Base-by-base conservation (phyloP, 345 rosid species). In the Aurinia saxatilis region DNA sequence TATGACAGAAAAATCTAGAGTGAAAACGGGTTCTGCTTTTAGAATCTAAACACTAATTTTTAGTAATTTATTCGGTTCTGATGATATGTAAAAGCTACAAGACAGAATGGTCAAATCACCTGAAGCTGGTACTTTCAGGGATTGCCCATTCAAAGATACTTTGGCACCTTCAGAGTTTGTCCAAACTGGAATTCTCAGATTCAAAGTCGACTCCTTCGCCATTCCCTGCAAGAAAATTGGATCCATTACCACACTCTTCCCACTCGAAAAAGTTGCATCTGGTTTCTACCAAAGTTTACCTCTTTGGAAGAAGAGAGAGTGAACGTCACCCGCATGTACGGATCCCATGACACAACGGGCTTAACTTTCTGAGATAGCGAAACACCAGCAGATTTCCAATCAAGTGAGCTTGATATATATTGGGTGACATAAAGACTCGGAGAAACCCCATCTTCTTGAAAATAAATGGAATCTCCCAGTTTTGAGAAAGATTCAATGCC, bases 401-500 rank as follows among this genome's bases (percentile, higher is more conserved):
- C 68, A 8, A 87, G 68, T 30, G 82, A 72, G 74, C 95, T 92
- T 56, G 98, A 81, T 75, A 87, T 77, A 34, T 81, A 87, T 58
- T 93, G 98, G 17, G 74, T 85, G 67, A 92, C 73, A 69, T 87
- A 92, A 63, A 92, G 88, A 55, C 80, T 77, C 27, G 90, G 91
- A 71, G 27, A 52, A 10, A 60, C 67, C 14, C 88, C 90, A 75
- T 79, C 80, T 77, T 86, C 82, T 80, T 89, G 88, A 60, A 89
- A 92, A 42, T 89, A 92, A 49, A 92, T 85, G 30, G 97, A 93
- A 78, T 89, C 97, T 61, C 98, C 98, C 49, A 92, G 76, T 74
- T 92, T 92, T 31, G 98, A 85, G 60, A 92, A 92, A 0, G 97
- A 89, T 70, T 92, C 97, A 66, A 85, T 73, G 40, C 91, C 96